phyloP scores from a whole-genome alignment of 2,329 filamentous ascomycete genomes.

The Pleoardoris graminearum region DNA sequence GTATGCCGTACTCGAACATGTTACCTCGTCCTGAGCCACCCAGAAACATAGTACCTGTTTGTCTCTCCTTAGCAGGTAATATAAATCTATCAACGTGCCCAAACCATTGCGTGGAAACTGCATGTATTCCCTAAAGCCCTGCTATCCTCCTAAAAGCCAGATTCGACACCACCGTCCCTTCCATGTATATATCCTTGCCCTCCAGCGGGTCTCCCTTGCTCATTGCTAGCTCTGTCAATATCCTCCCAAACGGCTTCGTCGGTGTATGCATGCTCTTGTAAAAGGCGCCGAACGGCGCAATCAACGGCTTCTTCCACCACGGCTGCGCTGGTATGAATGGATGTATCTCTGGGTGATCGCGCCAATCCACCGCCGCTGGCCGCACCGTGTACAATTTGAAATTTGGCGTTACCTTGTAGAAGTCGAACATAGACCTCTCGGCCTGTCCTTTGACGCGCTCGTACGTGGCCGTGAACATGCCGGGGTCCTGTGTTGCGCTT shows the following conservation, averaged over 20 bases:
- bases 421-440: conserved; percentile 61
- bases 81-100: too few species aligned
- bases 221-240: conserved; percentile 55
- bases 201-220: conserved; percentile 50
- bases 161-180: conserved; percentile 47
- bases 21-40: too few species aligned
- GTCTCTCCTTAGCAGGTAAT: too few species aligned
- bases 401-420: conserved; percentile 51
- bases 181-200: conserved; percentile 44
- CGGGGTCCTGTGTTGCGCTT: conserved; percentile 62
- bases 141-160: conserved; percentile 47
- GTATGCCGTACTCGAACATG: too few species aligned
- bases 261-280: conserved; percentile 47
- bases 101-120: too few species aligned
- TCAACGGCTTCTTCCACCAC: conserved; percentile 24
- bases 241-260: conserved; percentile 53
- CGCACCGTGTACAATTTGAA: conserved; percentile 62
- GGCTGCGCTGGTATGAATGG: conserved; percentile 36
- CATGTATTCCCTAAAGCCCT: conserved; percentile 26
- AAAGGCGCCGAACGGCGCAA: conserved; percentile 29
- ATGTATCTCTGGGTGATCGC: conserved; percentile 47
- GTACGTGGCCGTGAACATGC: conserved; percentile 60
- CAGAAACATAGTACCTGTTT: too few species aligned
- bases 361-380: conserved; percentile 62
- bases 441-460: conserved; percentile 68